Percentiles rank a stretch among this genome's conserved stretches.
phyloP scores from a whole-genome alignment of 2,329 filamentous ascomycete species.

The Sclerotinia borealis region DNA sequence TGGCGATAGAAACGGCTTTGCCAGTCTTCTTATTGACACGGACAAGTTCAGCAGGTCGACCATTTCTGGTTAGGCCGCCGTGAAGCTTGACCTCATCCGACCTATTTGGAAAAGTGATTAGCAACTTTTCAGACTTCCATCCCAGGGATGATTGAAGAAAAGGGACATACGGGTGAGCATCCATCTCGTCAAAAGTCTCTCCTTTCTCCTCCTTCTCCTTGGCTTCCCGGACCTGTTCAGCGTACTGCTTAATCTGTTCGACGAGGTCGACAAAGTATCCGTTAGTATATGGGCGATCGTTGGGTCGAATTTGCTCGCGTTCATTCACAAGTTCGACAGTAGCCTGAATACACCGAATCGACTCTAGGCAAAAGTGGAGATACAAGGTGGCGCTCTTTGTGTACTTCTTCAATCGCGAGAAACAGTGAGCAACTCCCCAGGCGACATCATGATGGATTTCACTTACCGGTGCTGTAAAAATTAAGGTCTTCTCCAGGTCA shows the following conservation, averaged over 20 bases:
- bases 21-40: conserved; percentile 69
- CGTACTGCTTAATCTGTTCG: conserved; percentile 88
- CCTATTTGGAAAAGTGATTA: conserved; percentile 36
- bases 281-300: conserved; percentile 88
- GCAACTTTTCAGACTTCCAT: conserved; percentile 12
- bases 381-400: conserved; percentile 66
- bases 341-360: conserved; percentile 83
- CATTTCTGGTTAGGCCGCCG: conserved; percentile 76
- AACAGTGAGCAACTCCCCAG: conserved; percentile 63
- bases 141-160: not conserved
- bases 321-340: conserved; percentile 82
- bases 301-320: conserved; percentile 75
- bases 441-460: conserved; percentile 47
- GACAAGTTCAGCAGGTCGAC: conserved; percentile 77
- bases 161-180: conserved; percentile 50
- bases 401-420: conserved; percentile 66
- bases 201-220: conserved; percentile 59
- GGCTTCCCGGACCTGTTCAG: conserved; percentile 70
- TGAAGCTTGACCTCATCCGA: conserved; percentile 72
- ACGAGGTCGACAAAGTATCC: conserved; percentile 96
- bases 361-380: conserved; percentile 83
- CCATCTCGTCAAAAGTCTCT: conserved; percentile 48
- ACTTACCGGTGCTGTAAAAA: conserved; percentile 94
- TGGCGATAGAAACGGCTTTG: conserved; percentile 71
- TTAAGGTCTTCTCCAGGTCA: conserved; percentile 88